Percentiles rank a stretch among this genome's conserved stretches.
phyloP scores from a whole-genome alignment of 257 asterid genomes.

The Fraxinus pennsylvanica region DNA sequence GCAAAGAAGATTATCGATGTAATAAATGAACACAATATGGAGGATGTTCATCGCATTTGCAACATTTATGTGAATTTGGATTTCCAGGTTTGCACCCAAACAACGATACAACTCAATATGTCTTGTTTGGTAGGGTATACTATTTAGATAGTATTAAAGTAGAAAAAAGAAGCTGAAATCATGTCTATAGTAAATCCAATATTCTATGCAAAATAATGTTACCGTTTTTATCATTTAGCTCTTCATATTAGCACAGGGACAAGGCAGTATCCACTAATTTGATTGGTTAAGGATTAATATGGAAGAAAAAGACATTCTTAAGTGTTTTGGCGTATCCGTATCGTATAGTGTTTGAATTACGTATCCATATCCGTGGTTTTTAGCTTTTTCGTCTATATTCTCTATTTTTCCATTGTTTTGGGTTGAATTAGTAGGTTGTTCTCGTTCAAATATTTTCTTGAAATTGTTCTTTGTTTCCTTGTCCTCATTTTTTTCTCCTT shows the following conservation, averaged over 20 bases:
- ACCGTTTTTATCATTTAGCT: not conserved
- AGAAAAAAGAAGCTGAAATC: not conserved
- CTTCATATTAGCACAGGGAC: not conserved
- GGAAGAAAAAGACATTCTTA: not conserved
- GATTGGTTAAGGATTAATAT: no score
- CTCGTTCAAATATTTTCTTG: not conserved
- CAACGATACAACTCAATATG: not conserved
- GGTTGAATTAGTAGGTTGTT: not conserved
- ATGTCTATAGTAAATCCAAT: not conserved
- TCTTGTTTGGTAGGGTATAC: not conserved
- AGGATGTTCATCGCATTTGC: conserved; percentile 81
- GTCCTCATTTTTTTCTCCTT: not conserved
- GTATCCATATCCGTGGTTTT: no score
- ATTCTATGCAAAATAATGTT: not conserved
- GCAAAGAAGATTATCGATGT: conserved; percentile 78
- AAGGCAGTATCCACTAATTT: not conserved
- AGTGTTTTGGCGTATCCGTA: no score
- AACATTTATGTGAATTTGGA: conserved; percentile 70
- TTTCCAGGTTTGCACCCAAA: conserved; percentile 63
- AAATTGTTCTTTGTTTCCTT: not conserved
- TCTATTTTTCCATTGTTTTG: not conserved
- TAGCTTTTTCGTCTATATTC: no score
- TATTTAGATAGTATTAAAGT: not conserved
- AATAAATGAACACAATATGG: conserved; percentile 67
- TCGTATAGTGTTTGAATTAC: no score